Percentiles rank a stretch among this genome's conserved stretches.
Conservation (phyloP, 768 basidiomycete species). For the Gyrodon lividus region DNA sequence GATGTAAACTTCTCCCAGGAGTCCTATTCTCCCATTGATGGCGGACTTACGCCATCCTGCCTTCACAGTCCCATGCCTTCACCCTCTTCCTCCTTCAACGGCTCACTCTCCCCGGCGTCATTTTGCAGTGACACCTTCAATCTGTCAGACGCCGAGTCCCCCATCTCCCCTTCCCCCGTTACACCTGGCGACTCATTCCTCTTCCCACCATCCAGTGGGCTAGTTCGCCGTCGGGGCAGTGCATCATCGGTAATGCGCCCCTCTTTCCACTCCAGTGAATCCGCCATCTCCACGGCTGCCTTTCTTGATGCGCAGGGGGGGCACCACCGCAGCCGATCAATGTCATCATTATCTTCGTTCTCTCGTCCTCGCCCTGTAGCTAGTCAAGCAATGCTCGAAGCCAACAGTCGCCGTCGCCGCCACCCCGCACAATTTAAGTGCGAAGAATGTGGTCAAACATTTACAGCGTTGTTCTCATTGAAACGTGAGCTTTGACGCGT, state of each 20-base stretch:
- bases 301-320: not conserved
- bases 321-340: slow-evolving; percentile 19
- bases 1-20: not conserved
- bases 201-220: slow-evolving; percentile 3
- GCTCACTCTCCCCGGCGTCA: slow-evolving; percentile 24
- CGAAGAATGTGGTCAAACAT: slow-evolving; percentile 20
- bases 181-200: slow-evolving; percentile 6
- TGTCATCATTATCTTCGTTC: slow-evolving; percentile 5
- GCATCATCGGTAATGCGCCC: slow-evolving; percentile 4
- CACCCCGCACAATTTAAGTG: slow-evolving; percentile 25
- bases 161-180: slow-evolving; percentile 17
- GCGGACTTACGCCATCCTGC: slow-evolving; percentile 10
- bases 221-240: slow-evolving; percentile 3
- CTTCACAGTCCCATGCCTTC: slow-evolving; percentile 21
- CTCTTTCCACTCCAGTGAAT: not conserved
- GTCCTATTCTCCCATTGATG: not conserved
- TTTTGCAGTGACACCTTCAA: slow-evolving; percentile 5
- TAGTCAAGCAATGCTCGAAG: slow-evolving; percentile 33
- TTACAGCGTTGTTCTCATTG: slow-evolving; percentile 33
- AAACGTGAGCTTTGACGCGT: slow-evolving; percentile 23
- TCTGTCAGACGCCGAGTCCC: slow-evolving; percentile 23
- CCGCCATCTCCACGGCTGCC: not conserved
- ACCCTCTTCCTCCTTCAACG: slow-evolving; percentile 24
- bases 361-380: slow-evolving; percentile 23
- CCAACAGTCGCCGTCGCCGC: slow-evolving; percentile 30